Base-by-base conservation (phyloP, 768 basidiomycete genomes). In the Rhodotorula diobovata region DNA sequence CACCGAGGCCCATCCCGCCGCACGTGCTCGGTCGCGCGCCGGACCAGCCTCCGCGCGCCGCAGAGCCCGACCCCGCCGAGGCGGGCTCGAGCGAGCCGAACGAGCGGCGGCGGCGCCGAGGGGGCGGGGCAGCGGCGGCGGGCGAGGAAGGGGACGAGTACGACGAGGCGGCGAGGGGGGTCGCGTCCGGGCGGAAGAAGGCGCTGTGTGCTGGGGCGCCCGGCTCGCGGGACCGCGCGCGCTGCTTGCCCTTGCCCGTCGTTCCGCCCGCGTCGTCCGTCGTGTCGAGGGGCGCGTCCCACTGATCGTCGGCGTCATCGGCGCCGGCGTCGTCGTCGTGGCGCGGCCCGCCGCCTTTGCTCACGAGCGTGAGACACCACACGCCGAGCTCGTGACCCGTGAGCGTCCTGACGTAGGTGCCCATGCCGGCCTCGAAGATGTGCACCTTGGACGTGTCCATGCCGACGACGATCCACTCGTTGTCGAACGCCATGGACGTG, bases 331-430 rank as follows among this genome's bases (percentile, higher is more conserved):
- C 55, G 34, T 61, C 54, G 61, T 20, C 63, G n/a, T 45, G 61
- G 8, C 57, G 37, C 37, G 68, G 65, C 28, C 66, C 78, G 1
- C 87, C 88, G n/a, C 88, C 87, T 53, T 85, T 84, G 35, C 85
- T 85, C 60, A 94, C 86, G 37, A 97, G 84, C 64, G 88, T 86
- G 23, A 96, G 86, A 23, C 90, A 89, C 94, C 94, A 97, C 2
- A 96, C 93, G n/a, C 94, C 94, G 32, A 84, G 81, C 25, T 89
- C 87, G 79, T 96, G 94, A 0, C 94, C 94, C 16, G 86, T 83
- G 4, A 98, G 85, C 0, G 90, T 90, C 62, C 89, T 85, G 53
- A 85, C 84, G 61, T 90, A 85, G 4, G 88, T 85, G 1, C 94
- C 94, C 0, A 89, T 89, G 51, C 81, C 82, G 2, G 90, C 87